Evolutionary conservation across 1,284 basidiomycete species (phyloP).

Genomic region (Schizophyllum commune): DNA sequence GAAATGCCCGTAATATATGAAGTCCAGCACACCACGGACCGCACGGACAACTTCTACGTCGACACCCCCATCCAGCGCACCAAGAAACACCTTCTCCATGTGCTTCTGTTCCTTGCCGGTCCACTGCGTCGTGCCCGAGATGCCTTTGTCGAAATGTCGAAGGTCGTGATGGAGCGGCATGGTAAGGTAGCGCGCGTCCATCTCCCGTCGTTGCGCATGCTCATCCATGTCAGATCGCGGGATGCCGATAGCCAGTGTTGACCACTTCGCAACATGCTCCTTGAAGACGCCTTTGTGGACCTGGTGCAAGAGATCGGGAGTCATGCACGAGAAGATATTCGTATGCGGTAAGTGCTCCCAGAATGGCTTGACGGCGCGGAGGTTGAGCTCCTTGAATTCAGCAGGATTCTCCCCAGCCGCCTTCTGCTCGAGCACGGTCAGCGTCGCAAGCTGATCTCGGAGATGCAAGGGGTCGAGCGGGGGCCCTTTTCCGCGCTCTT

Average conservation of each 20-base stretch:
- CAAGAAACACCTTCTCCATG: conserved; percentile 22
- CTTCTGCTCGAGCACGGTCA: conserved; percentile 8
- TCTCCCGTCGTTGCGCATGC: conserved; percentile 17
- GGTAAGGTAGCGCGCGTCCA: conserved; percentile 22
- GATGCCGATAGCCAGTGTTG: too few relatives aligned
- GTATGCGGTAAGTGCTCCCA: conserved; percentile 18
- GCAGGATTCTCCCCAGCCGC: conserved; percentile 8
- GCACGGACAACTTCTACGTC: conserved; percentile 5
- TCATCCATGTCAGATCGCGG: too few relatives aligned
- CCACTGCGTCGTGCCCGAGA: conserved; percentile 20
- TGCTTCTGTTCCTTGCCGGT: conserved; percentile 23
- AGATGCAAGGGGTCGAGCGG: conserved; percentile 6
- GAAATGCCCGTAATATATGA: conserved; percentile 21
- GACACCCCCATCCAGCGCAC: conserved; percentile 13
- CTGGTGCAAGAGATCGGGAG: conserved; percentile 24
- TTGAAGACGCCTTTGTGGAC: conserved; percentile 22
- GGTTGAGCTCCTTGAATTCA: conserved; percentile 8
- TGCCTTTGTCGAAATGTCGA: conserved; percentile 27
- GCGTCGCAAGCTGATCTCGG: too few relatives aligned
- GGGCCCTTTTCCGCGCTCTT: conserved; percentile 11
- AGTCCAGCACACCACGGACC: conserved; percentile 17
- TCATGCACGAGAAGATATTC: conserved; percentile 18
- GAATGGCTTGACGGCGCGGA: conserved; percentile 20
- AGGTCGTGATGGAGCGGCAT: conserved; percentile 25
- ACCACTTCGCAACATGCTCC: conserved; percentile 20